These are phyloP conservation scores for Ophiostoma himal-ulmi DNA, from an alignment of 2,329 filamentous ascomycete genomes.

Conservation along the genomic window DNA sequence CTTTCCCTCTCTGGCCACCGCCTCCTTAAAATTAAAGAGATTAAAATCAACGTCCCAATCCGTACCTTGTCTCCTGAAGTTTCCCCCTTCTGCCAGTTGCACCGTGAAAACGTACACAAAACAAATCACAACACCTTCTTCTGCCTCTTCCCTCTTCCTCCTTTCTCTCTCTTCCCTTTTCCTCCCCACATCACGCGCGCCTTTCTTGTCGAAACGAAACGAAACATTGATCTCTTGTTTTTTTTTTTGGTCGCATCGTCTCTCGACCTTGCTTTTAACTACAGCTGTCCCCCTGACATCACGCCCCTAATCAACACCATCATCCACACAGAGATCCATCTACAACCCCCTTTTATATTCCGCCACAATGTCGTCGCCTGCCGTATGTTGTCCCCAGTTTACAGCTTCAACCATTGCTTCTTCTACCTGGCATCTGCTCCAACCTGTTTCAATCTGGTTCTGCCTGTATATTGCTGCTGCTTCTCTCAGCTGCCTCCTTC, in stretches of 20 bases:
- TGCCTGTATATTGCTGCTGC: not conserved
- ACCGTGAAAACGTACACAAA: conserved; percentile 22
- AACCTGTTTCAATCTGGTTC: not conserved
- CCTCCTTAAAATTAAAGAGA: conserved; percentile 27
- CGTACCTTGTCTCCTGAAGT: conserved; percentile 19
- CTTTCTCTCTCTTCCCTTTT: conserved; percentile 14
- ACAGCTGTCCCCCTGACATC: conserved; percentile 5
- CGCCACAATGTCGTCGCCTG: conserved; percentile 32
- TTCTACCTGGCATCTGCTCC: not conserved
- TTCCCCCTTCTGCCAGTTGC: conserved; percentile 22
- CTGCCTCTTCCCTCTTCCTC: conserved; percentile 1
- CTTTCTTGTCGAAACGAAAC: conserved; percentile 25
- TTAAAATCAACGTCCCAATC: conserved; percentile 23
- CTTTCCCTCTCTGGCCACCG: conserved; percentile 23
- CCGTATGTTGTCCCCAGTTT: conserved; percentile 30
- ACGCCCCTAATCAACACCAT: not conserved
- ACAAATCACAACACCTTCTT: conserved; percentile 19
- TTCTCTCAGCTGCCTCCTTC: not conserved
- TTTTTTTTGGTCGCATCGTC: conserved; percentile 13
- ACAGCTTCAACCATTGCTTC: conserved; percentile 15
- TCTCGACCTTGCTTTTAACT: conserved; percentile 16
- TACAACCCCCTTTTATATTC: conserved; percentile 19
- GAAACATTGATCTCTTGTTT: conserved; percentile 19
- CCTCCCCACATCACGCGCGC: conserved; percentile 17
- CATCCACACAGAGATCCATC: conserved; percentile 9